Evolutionary conservation across 805 yeast species (phyloP), one percentile per base, ranked within the genome.

Genomic region (Nakazawaea ernobii): DNA sequence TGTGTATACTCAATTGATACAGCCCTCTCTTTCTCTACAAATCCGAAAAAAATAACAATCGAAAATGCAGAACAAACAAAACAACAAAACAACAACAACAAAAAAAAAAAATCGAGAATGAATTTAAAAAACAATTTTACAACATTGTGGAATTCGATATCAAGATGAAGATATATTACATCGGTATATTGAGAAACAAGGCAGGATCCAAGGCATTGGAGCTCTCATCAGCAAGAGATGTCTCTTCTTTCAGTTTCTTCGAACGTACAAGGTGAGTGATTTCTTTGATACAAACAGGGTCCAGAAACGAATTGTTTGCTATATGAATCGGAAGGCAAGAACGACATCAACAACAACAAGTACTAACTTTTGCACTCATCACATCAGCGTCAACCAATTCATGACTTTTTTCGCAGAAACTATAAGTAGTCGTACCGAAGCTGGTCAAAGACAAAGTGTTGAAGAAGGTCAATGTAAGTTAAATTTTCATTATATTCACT

Each of bases 391-490:
- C 27, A 82, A 86, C 17, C 97, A 92, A 67, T 92, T 94, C 68
- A 87, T 92, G 96, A 80, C 95, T 4, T 94, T 94, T 66, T 91
- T 94, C 68, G 78, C 95, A 26, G 87, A 82, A 59, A 94, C 99
- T 2, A 92, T 92, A 26, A 82, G 95, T 13, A 84, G 82, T 53
- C 82, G 99, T 68, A 94, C 99, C 2, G 68, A 74, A 36, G 74
- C 92, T 0, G 96, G 97, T 42, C 92, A 89, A 68, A 82, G 98
- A 69, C 99, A 94, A 66, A 79, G 89, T 63, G 86, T 94, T 45
- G 97, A 94, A 64, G 97, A 94, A 66, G 91, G 90, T 48, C 46
- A 43, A 39, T 75, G 73, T 24, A 74, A 43, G 49, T 51, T 10
- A 15, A 7, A 3, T n/a, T 20, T 20, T 20, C 3, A 3, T 20